Evolutionary conservation across 78 protist genomes (phyloP), one percentile per base, ranked within the genome.

Genomic region (Cavenderia fasciculata): DNA sequence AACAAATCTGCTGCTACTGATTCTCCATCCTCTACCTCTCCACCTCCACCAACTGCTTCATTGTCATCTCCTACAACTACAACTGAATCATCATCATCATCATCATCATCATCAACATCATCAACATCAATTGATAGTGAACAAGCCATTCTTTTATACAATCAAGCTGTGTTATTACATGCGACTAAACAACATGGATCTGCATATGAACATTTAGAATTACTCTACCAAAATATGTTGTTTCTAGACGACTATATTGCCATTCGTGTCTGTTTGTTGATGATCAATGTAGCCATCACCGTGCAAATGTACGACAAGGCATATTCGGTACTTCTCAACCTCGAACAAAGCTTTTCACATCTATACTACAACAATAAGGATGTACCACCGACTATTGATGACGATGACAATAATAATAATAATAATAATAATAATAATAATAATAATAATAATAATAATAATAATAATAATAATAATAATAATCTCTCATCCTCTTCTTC

Each of bases 171-270:
- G 18, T 18, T 82, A 8, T 68, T 43, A 27, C 51, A 66, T 49
- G 16, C 59, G 3, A 41, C 56, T 6, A 49, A 56, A 68, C 90
- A 82, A 44, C 59, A 82, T 57, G 70, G 72, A 6, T n/a, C 38
- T 21, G 40, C 69, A 18, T 43, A 40, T 31, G 10, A 21, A 16
- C 34, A 49, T 54, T 56, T 82, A 7, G 90, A 82, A 6, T 59
- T 34, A 4, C 52, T 82, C 10, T 82, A 57, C 43, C 69, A 59
- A 44, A 70, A 82, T 18, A 56, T 82, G 19, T 57, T 82, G 36
- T 82, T 61, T 12, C 66, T 82, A 4, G 90, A 82, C 54, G 90
- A 82, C 18, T 82, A 68, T 43, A 33, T 82, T 25, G 90, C 78
- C 0, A 65, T 82, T 44, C 49, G 90, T 52, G 56, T 68, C 23